Conservation (phyloP, 2,329 filamentous ascomycete genomes). For the Plectosphaerella cucumerina region DNA sequence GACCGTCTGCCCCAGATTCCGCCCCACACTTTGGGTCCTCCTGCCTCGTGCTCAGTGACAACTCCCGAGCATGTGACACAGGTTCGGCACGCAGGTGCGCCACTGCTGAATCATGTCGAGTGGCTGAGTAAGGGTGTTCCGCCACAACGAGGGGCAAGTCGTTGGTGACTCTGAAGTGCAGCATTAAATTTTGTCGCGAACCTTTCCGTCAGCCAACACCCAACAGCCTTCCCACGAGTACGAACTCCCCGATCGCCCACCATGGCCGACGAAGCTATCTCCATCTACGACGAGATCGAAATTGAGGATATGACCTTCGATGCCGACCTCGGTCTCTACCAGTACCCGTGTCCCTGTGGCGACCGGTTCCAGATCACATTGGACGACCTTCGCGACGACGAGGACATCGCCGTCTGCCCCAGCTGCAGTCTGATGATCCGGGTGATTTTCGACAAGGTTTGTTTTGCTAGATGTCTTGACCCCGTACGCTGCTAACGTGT, state of each 20-base stretch:
- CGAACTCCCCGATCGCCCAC: constrained; percentile 11
- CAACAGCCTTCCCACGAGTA: constrained; percentile 2
- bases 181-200: background rate
- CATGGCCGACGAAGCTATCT: constrained; percentile 60
- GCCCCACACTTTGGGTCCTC: background rate
- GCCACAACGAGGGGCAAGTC: constrained; percentile 13
- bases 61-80: constrained; percentile 3
- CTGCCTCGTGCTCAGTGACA: background rate
- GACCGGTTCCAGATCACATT: constrained; percentile 92
- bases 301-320: constrained; percentile 99
- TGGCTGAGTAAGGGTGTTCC: background rate
- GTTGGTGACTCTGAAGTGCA: background rate
- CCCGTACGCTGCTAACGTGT: background rate
- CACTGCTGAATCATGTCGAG: background rate
- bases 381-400: constrained; percentile 77
- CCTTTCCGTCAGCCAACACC: too few species aligned
- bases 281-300: constrained; percentile 96
- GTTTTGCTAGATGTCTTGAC: constrained; percentile 19
- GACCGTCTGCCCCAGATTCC: background rate
- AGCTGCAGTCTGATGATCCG: constrained; percentile 96
- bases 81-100: too few species aligned
- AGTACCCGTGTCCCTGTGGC: constrained; percentile 95
- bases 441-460: constrained; percentile 84
- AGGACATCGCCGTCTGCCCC: constrained; percentile 94
- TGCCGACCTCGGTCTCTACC: constrained; percentile 76